These are phyloP conservation scores for Candida takata DNA, from an alignment of 805 yeast species.

Conservation along the genomic window DNA sequence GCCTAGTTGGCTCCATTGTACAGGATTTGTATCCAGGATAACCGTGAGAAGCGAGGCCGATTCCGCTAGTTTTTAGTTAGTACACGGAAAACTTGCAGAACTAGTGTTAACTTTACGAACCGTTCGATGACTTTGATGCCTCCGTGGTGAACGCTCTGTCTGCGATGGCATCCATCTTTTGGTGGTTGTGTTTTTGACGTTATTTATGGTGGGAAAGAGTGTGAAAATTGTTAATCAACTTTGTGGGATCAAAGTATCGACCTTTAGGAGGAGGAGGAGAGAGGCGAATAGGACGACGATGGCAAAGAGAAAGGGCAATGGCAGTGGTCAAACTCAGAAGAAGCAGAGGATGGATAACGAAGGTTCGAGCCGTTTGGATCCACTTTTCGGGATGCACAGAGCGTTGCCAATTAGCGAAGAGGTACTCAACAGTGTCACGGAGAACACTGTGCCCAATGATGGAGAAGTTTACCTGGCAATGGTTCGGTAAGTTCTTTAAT, in stretches of 20 bases:
- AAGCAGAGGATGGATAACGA: conserved; percentile 2
- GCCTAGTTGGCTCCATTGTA: conserved; percentile 33
- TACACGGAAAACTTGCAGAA: neutral
- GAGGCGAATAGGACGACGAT: neutral
- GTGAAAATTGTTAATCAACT: neutral
- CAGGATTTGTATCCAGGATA: conserved; percentile 70
- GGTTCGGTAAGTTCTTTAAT: conserved; percentile 17
- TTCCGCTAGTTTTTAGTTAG: conserved; percentile 36
- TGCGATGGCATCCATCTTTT: conserved; percentile 58
- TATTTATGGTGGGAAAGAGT: too few relatives aligned
- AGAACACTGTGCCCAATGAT: conserved; percentile 17
- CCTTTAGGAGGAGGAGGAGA: neutral
- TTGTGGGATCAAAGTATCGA: too few relatives aligned
- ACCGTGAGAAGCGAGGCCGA: conserved; percentile 75
- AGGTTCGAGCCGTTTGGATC: conserved; percentile 13
- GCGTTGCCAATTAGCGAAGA: conserved; percentile 20
- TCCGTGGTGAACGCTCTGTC: conserved; percentile 42
- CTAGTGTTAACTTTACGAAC: too few relatives aligned
- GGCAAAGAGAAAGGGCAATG: conserved; percentile 4
- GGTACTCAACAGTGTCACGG: conserved; percentile 9
- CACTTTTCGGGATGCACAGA: conserved; percentile 18
- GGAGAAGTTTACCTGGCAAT: conserved; percentile 23
- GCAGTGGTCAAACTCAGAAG: neutral
- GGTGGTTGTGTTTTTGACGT: too few relatives aligned
- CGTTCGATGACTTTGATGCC: conserved; percentile 24